These are phyloP conservation scores for Chalciporus pseudorubinellus DNA, from an alignment of 768 basidiomycete genomes.

Conservation along the genomic window DNA sequence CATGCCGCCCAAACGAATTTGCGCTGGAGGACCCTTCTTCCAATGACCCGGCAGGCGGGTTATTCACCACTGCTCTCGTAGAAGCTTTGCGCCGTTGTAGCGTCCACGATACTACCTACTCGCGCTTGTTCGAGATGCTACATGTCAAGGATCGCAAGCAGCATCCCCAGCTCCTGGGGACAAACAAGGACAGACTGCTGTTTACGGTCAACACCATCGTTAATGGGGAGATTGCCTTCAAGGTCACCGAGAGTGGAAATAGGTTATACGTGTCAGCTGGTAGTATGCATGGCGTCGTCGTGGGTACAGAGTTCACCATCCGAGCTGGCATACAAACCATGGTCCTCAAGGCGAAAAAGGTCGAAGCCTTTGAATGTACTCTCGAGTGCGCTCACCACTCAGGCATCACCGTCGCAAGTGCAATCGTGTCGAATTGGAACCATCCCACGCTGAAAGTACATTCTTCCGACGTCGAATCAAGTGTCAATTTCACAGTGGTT, in stretches of 20 bases:
- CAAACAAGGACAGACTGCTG: conserved; percentile 13
- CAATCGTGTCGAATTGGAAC: conserved; percentile 12
- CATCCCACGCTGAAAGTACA: conserved; percentile 10
- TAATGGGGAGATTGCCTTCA: conserved; percentile 14
- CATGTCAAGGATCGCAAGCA: conserved; percentile 7
- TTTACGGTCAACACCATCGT: conserved; percentile 20
- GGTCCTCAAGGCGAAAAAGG: conserved; percentile 14
- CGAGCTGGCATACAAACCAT: not conserved
- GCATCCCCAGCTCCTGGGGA: conserved; percentile 20
- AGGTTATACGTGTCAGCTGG: conserved; percentile 17
- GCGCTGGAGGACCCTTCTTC: conserved; percentile 13
- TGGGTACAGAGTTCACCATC: conserved; percentile 15
- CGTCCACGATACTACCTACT: conserved; percentile 13
- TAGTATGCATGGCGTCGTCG: conserved; percentile 15
- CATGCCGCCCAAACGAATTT: conserved; percentile 14
- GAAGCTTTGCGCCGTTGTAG: conserved; percentile 6
- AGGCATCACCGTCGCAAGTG: conserved; percentile 5
- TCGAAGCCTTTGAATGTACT: conserved; percentile 10
- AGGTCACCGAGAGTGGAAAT: conserved; percentile 1
- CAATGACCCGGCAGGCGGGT: conserved; percentile 10
- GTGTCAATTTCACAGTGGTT: conserved; percentile 5
- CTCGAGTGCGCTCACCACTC: conserved; percentile 11
- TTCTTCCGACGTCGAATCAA: not conserved
- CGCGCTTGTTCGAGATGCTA: conserved; percentile 11
- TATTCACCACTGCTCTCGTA: conserved; percentile 20